Conservation (phyloP, 495 filamentous ascomycete genomes). For the Glarea lozoyensis region DNA sequence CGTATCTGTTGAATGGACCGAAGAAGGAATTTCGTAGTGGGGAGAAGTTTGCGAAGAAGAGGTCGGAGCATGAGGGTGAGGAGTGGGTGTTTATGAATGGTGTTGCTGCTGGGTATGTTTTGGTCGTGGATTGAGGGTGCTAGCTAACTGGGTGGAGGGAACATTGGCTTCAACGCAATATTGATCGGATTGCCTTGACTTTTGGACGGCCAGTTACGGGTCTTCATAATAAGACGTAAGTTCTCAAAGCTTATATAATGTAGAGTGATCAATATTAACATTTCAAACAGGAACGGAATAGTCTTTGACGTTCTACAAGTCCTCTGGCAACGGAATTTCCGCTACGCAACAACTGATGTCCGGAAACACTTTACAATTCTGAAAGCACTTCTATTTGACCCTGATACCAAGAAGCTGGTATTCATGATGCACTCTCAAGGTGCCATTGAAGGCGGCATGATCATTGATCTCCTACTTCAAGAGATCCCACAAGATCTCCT, state of each 20-base stretch:
- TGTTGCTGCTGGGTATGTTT: slow-evolving; percentile 47
- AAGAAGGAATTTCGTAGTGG: slow-evolving; percentile 3
- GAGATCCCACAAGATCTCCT: slow-evolving; percentile 62
- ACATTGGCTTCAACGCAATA: slow-evolving; percentile 56
- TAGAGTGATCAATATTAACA: too few species aligned
- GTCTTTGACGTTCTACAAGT: slow-evolving; percentile 71
- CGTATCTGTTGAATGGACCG: slow-evolving; percentile 24
- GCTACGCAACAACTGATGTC: slow-evolving; percentile 62
- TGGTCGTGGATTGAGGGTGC: slow-evolving; percentile 6
- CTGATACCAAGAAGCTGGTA: slow-evolving; percentile 58
- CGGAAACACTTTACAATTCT: slow-evolving; percentile 47
- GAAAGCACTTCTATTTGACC: slow-evolving; percentile 49
- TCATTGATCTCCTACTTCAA: slow-evolving; percentile 71
- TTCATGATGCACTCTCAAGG: slow-evolving; percentile 79
- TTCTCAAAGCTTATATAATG: too few species aligned
- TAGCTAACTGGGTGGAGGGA: slow-evolving; percentile 23
- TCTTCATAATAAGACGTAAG: slow-evolving; percentile 72
- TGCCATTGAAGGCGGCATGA: slow-evolving; percentile 64
- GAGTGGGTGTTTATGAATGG: slow-evolving; percentile 73
- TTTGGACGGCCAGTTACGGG: slow-evolving; percentile 68
- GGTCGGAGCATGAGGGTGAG: slow-evolving; percentile 39
- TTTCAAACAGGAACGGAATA: slow-evolving; percentile 48
- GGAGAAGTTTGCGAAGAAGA: slow-evolving; percentile 3
- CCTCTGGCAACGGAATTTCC: slow-evolving; percentile 66
- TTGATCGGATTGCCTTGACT: slow-evolving; percentile 62